These are phyloP conservation scores for Cordyceps tenuipes DNA, from an alignment of 2,329 filamentous ascomycete species.

Conservation along the genomic window DNA sequence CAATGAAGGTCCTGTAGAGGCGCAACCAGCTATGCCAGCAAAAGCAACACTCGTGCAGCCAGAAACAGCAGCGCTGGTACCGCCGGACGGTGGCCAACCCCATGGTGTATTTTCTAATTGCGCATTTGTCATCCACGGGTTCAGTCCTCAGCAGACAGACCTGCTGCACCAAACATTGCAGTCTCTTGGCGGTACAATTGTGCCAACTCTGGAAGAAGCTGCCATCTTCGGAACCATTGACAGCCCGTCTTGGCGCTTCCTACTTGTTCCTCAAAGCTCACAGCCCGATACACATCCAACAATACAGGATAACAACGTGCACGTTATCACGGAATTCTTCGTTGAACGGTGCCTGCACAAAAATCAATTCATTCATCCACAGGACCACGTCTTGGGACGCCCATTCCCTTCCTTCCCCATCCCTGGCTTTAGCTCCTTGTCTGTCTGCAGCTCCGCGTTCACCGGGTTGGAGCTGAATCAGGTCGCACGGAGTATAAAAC, in stretches of 20 bases:
- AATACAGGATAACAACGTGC: slow-evolving; percentile 29
- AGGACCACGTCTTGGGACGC: slow-evolving; percentile 62
- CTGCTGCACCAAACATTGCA: slow-evolving; percentile 39
- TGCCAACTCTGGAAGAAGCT: slow-evolving; percentile 34
- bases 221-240: slow-evolving; percentile 18
- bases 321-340: slow-evolving; percentile 80
- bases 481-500: slow-evolving; percentile 63
- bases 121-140: slow-evolving; percentile 53
- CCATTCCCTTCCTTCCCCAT: slow-evolving; percentile 69
- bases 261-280: slow-evolving; percentile 47
- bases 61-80: slow-evolving; percentile 14
- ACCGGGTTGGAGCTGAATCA: slow-evolving; percentile 78
- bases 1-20: slow-evolving; percentile 17
- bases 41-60: slow-evolving; percentile 17
- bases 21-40: slow-evolving; percentile 9
- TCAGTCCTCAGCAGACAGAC: slow-evolving; percentile 42
- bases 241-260: slow-evolving; percentile 33
- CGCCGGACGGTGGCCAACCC: slow-evolving; percentile 15
- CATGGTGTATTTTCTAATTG: slow-evolving; percentile 45
- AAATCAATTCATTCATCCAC: slow-evolving; percentile 62
- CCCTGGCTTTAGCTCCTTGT: slow-evolving; percentile 58
- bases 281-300: slow-evolving; percentile 36
- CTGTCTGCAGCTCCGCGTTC: slow-evolving; percentile 75
- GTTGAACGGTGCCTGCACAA: slow-evolving; percentile 79
- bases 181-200: slow-evolving; percentile 39